Base-by-base conservation (phyloP, 2,329 filamentous ascomycete species). In the Hypoxylon sp. region DNA sequence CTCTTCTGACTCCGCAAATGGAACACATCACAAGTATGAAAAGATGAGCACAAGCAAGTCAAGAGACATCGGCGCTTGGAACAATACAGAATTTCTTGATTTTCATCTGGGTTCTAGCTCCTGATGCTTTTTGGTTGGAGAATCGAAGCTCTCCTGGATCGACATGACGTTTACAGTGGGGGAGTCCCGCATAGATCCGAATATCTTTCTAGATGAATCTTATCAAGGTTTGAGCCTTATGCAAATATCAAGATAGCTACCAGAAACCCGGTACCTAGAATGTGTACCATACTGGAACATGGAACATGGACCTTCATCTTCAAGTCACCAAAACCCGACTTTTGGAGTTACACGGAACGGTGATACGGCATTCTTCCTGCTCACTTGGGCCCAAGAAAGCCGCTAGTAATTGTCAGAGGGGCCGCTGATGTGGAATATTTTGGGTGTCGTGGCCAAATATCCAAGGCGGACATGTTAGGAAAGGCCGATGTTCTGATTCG, bases 91-190 rank as follows among this genome's bases (percentile, higher is more conserved):
- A 29, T 66, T 56, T 39, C 57, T 62, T 57, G 57, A 52, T 61
- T 66, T 58, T 56, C 7, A 5, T 17, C 13, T 27, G 19, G 42
- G 15, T 3, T 24, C 19, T 13, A 10, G 37, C 35, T 42, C 35
- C 21, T 31, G 63, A 66, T 53, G 52, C 57, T 51, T 52, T 53
- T 35, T 62, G 52, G 56, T 66, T 66, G 63, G 63, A 62, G 63
- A 66, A 57, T 51, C 29, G 32, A 42, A 47, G 35, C 29, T 46
- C 17, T 39, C 24, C 37, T 13, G 31, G 15, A 31, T 39, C 31
- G 13, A n/a, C 35, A 65, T 65, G 62, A 65, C 62, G 62, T 60
- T 47, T 55, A 27, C 50, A 27, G 29, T 57, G 53, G 47, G 48
- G 35, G 35, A 6, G 3, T 29, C n/a, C 39, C 27, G 62, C 17